Percentiles rank a stretch among this genome's conserved stretches.
phyloP scores from a whole-genome alignment of 2,329 filamentous ascomycete species.

The Ilyonectria robusta region DNA sequence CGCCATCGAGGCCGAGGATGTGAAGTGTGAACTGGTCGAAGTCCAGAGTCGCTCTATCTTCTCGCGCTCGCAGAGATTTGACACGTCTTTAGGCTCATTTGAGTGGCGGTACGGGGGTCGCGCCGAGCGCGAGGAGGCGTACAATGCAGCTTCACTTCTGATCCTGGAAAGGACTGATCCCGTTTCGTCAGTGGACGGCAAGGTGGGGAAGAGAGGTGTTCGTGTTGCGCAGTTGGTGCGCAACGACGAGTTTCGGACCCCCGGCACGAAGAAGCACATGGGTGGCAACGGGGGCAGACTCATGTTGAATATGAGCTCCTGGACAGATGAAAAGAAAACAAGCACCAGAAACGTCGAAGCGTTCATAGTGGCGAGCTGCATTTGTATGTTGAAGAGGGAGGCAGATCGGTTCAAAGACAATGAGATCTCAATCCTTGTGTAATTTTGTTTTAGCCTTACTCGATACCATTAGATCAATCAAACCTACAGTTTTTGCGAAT shows the following conservation, averaged over 20 bases:
- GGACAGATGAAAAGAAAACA: constrained; percentile 31
- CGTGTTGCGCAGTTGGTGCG: constrained; percentile 39
- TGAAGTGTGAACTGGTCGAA: constrained; percentile 31
- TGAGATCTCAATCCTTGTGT: constrained; percentile 32
- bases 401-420: constrained; percentile 41
- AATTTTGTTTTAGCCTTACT: not conserved
- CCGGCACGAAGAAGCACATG: constrained; percentile 33
- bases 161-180: constrained; percentile 35
- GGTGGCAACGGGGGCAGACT: constrained; percentile 43
- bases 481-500: too few species aligned
- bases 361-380: constrained; percentile 40
- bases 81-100: constrained; percentile 39
- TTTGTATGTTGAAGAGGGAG: constrained; percentile 44
- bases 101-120: constrained; percentile 40
- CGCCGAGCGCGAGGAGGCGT: constrained; percentile 28
- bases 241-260: constrained; percentile 39
- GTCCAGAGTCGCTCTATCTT: constrained; percentile 33
- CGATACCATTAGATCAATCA: too few species aligned
- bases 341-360: constrained; percentile 33
- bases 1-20: constrained; percentile 25
- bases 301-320: constrained; percentile 40
- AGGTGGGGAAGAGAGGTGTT: constrained; percentile 17
- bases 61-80: constrained; percentile 39
- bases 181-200: not conserved
- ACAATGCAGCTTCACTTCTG: constrained; percentile 35